These are phyloP conservation scores for Bothriochloa decipiens DNA, from an alignment of 176 grass and related monocot species.

Conservation along the genomic window DNA sequence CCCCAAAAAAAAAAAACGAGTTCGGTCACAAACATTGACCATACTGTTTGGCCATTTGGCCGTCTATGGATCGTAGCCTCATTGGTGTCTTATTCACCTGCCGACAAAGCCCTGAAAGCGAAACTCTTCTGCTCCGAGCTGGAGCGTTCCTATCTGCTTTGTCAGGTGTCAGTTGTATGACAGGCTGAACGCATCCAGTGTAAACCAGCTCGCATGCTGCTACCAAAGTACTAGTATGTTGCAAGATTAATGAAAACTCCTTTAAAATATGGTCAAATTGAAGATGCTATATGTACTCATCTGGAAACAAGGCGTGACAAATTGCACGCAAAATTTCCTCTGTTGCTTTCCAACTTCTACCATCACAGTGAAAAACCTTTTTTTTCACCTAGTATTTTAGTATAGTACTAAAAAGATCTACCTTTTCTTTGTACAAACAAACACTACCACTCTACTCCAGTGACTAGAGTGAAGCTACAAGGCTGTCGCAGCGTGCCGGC, in stretches of 20 bases:
- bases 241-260: neutral
- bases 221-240: neutral
- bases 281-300: neutral
- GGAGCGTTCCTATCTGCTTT: constrained; percentile 5
- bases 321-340: neutral
- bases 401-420: constrained; percentile 1
- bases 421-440: neutral
- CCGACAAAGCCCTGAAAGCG: constrained; percentile 33
- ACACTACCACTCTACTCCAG: constrained; percentile 7
- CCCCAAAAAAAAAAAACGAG: too few species aligned
- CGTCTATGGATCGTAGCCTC: neutral
- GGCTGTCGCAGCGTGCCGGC: constrained; percentile 61
- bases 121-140: neutral
- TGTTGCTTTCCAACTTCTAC: neutral
- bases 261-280: neutral
- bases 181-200: neutral
- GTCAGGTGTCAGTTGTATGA: neutral
- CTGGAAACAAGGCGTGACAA: neutral
- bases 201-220: neutral
- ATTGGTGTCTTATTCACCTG: constrained; percentile 38
- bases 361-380: neutral
- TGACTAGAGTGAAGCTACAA: constrained; percentile 28
- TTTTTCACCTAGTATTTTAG: neutral
- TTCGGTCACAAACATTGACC: constrained; percentile 16
- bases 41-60: neutral